phyloP scores from a whole-genome alignment of 352 stramenopile species.

The Phytophthora agathidicida region DNA sequence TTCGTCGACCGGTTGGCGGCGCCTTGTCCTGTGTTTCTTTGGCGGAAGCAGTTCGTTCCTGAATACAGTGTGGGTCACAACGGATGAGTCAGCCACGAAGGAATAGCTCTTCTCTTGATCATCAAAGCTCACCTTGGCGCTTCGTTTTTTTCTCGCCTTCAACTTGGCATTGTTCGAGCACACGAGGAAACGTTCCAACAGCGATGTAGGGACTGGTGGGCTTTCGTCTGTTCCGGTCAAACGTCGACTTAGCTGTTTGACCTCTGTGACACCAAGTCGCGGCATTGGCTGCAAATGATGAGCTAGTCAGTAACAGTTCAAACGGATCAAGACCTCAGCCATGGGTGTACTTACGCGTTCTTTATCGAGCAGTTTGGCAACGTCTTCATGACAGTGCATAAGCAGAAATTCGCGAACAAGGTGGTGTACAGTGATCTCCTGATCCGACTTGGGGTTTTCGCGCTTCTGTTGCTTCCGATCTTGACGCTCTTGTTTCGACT shows the following conservation, averaged over 20 bases:
- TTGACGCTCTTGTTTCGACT: background rate
- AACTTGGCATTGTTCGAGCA: slow-evolving; percentile 36
- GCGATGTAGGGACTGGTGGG: slow-evolving; percentile 7
- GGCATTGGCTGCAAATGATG: slow-evolving; percentile 19
- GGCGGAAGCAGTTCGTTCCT: slow-evolving; percentile 21
- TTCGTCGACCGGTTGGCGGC: slow-evolving; percentile 14
- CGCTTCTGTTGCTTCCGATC: slow-evolving; percentile 3
- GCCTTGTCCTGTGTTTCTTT: slow-evolving; percentile 17
- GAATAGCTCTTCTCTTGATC: background rate
- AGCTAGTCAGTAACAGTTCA: slow-evolving; percentile 2
- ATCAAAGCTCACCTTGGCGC: slow-evolving; percentile 8
- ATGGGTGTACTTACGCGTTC: slow-evolving; percentile 37
- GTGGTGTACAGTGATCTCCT: slow-evolving; percentile 47
- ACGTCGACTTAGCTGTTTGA: slow-evolving; percentile 24
- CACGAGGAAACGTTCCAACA: slow-evolving; percentile 44
- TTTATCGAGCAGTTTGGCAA: slow-evolving; percentile 50
- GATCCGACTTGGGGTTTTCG: background rate
- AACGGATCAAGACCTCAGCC: background rate
- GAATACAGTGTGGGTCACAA: background rate
- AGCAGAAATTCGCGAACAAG: slow-evolving; percentile 72
- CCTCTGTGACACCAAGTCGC: slow-evolving; percentile 14
- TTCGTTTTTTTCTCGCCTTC: slow-evolving; percentile 13
- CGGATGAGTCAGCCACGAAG: background rate
- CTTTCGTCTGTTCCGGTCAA: slow-evolving; percentile 9
- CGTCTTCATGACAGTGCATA: slow-evolving; percentile 40